Conservation (phyloP, 2,329 filamentous ascomycete species). For the Cercospora brassicicola region DNA sequence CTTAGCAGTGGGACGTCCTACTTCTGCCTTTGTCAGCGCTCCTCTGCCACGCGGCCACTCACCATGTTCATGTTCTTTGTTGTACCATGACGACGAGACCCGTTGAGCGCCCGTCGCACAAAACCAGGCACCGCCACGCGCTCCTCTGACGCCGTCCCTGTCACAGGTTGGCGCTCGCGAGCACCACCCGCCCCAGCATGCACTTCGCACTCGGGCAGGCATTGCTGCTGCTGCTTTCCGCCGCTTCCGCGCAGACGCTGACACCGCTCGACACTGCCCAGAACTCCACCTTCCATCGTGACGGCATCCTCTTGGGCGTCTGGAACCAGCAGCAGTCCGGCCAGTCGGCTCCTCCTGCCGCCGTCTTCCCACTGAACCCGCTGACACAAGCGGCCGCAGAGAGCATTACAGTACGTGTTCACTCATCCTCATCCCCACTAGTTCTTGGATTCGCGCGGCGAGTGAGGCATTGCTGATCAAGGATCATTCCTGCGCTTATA, state of each 20-base stretch:
- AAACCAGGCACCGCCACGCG: not conserved
- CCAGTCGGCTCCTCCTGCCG: constrained; percentile 8
- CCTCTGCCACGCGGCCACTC: not conserved
- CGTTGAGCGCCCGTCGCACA: not conserved
- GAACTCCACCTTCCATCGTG: constrained; percentile 1
- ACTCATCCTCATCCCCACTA: not conserved
- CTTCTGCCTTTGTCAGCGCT: not conserved
- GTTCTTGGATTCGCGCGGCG: not conserved
- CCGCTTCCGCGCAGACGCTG: constrained; percentile 21
- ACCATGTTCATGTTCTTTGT: not conserved
- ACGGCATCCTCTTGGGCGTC: constrained; percentile 12
- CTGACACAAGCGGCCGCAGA: constrained; percentile 24
- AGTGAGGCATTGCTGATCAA: constrained; percentile 13
- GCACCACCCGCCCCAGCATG: not conserved
- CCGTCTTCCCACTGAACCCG: constrained; percentile 24
- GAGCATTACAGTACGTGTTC: constrained; percentile 24
- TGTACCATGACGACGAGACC: not conserved
- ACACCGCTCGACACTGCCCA: constrained; percentile 21
- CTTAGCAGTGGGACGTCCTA: not conserved
- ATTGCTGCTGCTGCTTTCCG: constrained; percentile 7
- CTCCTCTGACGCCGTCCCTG: not conserved
- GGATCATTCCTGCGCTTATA: constrained; percentile 16
- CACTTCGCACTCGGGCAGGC: constrained; percentile 4
- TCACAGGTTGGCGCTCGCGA: not conserved
- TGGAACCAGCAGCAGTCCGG: not conserved